Evolutionary conservation across 108 stramenopile genomes (phyloP).

Genomic region (Aureococcus anophagefferens): DNA sequence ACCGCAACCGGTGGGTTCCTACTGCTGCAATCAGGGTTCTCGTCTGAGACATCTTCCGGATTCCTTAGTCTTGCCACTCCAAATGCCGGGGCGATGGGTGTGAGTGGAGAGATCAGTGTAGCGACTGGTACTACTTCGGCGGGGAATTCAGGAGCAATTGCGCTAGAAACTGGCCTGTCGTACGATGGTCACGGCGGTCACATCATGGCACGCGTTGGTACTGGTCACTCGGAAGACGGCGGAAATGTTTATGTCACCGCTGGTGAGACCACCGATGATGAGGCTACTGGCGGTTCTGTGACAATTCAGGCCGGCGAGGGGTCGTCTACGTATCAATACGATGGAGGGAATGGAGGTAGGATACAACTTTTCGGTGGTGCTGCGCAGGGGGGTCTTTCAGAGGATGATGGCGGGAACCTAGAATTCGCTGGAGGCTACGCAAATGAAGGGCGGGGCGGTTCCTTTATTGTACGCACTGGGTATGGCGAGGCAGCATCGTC

Average conservation of each 20-base stretch:
- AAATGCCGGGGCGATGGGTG: conserved; percentile 33
- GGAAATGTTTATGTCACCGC: conserved; percentile 13
- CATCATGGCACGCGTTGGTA: conserved; percentile 28
- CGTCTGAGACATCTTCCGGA: conserved; percentile 21
- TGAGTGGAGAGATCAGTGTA: conserved; percentile 22
- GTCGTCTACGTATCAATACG: conserved; percentile 19
- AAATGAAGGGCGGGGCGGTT: conserved; percentile 15
- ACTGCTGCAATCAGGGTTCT: conserved; percentile 4
- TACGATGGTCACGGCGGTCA: conserved; percentile 28
- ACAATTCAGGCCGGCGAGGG: conserved; percentile 39
- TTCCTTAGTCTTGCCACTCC: conserved; percentile 10
- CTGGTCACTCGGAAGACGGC: conserved; percentile 26
- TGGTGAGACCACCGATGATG: conserved; percentile 10
- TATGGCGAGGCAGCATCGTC: conserved; percentile 27
- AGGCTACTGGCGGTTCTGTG: conserved; percentile 28
- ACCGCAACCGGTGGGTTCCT: conserved; percentile 10
- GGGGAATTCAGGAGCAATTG: conserved; percentile 26
- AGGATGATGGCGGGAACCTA: conserved; percentile 32
- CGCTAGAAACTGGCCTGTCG: conserved; percentile 29
- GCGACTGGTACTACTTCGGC: conserved; percentile 28
- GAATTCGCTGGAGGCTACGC: conserved; percentile 30
- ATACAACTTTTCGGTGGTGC: conserved; percentile 40
- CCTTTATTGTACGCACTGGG: conserved; percentile 22
- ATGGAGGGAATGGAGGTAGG: conserved; percentile 37
- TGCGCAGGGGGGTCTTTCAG: conserved; percentile 26